A percentile compares a stretch with the other conserved stretches of the same genome.
phyloP scores from a whole-genome alignment of 2,329 filamentous ascomycete species.

The Cyanodermella asteris region DNA sequence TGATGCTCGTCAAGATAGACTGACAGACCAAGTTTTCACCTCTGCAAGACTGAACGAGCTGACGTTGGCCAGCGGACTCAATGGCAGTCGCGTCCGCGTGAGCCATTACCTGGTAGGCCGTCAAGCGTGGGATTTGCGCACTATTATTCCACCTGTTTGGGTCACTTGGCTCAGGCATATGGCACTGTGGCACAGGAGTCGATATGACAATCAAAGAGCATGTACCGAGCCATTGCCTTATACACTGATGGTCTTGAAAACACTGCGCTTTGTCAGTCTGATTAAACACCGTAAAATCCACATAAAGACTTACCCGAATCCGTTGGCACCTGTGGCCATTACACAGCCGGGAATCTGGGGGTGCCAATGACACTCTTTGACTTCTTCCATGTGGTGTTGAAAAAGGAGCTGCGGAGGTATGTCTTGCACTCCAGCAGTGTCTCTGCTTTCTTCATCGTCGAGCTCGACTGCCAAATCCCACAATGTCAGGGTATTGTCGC shows the following conservation, averaged over 20 bases:
- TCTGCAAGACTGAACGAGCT: too few species aligned
- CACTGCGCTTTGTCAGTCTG: slow-evolving; percentile 22
- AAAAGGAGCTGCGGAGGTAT: slow-evolving; percentile 89
- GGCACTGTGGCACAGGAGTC: neutral
- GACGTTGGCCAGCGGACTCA: too few species aligned
- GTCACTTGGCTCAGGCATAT: neutral
- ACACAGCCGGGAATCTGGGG: slow-evolving; percentile 79
- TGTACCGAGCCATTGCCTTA: too few species aligned
- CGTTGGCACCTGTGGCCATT: slow-evolving; percentile 71
- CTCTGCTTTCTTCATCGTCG: slow-evolving; percentile 88
- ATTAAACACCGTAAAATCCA: neutral
- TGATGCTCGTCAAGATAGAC: too few species aligned
- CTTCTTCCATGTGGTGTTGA: slow-evolving; percentile 85
- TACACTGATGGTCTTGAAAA: slow-evolving; percentile 67
- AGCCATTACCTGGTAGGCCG: too few species aligned
- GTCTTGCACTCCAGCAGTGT: slow-evolving; percentile 67
- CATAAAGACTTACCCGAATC: slow-evolving; percentile 38
- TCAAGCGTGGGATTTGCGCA: too few species aligned
- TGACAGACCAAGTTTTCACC: too few species aligned
- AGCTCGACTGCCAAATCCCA: slow-evolving; percentile 96
- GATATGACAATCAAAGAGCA: too few species aligned
- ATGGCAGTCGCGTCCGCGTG: too few species aligned
- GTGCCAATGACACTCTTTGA: slow-evolving; percentile 96
- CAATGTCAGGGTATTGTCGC: slow-evolving; percentile 80
- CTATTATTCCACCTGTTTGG: too few species aligned